These are phyloP conservation scores for Pseudogymnoascus sp. DNA, from an alignment of 2,329 filamentous ascomycete genomes.

Conservation along the genomic window DNA sequence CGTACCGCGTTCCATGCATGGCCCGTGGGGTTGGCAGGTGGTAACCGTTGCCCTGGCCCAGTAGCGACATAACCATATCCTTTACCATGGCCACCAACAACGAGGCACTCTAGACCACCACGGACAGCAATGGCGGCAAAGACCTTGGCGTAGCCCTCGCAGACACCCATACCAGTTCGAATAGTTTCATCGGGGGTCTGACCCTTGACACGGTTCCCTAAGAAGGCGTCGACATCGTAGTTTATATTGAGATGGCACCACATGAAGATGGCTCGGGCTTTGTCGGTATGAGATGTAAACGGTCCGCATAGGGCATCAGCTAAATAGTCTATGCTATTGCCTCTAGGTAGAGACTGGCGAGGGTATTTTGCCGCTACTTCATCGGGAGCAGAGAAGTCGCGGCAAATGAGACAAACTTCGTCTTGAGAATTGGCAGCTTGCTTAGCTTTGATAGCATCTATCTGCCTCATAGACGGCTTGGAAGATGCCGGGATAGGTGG, in stretches of 20 bases:
- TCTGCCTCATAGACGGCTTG: conserved; percentile 35
- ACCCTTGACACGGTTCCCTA: conserved; percentile 56
- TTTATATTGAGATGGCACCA: conserved; percentile 92
- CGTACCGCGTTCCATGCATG: conserved; percentile 93
- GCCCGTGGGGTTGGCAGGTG: conserved; percentile 50
- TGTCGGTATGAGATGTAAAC: conserved; percentile 77
- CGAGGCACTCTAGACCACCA: conserved; percentile 68
- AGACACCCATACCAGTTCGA: conserved; percentile 72
- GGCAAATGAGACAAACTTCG: conserved; percentile 66
- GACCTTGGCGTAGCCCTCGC: conserved; percentile 79
- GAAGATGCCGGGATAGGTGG: conserved; percentile 26
- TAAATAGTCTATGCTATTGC: conserved; percentile 56
- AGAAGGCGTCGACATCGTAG: conserved; percentile 77
- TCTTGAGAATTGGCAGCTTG: conserved; percentile 14
- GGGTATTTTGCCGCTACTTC: conserved; percentile 69
- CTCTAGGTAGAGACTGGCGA: conserved; percentile 55
- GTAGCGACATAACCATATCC: conserved; percentile 65
- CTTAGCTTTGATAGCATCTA: conserved; percentile 34
- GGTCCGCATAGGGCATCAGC: conserved; percentile 68
- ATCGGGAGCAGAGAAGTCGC: conserved; percentile 81
- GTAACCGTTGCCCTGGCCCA: conserved; percentile 54
- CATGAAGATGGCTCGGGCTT: conserved; percentile 84
- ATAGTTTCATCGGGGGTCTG: conserved; percentile 67
- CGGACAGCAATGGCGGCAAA: conserved; percentile 70
- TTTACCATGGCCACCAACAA: conserved; percentile 75